phyloP scores from a whole-genome alignment of 352 stramenopile genomes.

The Pythium vanterpoolii region DNA sequence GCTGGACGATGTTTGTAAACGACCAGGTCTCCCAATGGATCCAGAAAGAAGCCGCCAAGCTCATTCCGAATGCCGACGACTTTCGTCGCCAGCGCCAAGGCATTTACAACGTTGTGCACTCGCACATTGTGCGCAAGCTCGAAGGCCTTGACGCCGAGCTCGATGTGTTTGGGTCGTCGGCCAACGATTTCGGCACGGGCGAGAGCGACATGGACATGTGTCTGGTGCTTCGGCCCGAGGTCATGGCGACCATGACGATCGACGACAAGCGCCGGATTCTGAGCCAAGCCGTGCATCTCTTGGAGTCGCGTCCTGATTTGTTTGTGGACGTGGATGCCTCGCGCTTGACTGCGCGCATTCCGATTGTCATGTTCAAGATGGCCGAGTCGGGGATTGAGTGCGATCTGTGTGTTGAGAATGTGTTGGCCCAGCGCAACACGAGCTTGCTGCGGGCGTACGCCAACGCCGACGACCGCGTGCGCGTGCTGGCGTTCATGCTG shows the following conservation, averaged over 20 bases:
- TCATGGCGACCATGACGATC: slow-evolving; percentile 21
- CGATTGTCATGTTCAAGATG: slow-evolving; percentile 97
- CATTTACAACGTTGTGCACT: slow-evolving; percentile 66
- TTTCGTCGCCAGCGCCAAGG: slow-evolving; percentile 59
- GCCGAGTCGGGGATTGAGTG: slow-evolving; percentile 62
- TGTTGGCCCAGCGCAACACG: slow-evolving; percentile 97
- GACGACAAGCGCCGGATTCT: slow-evolving; percentile 76
- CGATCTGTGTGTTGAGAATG: slow-evolving; percentile 93
- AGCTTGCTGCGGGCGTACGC: slow-evolving; percentile 92
- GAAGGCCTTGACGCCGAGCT: slow-evolving; percentile 38
- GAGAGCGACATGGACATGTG: slow-evolving; percentile 94
- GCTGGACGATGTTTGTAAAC: slow-evolving; percentile 44
- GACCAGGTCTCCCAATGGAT: slow-evolving; percentile 48
- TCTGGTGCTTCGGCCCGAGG: slow-evolving; percentile 47
- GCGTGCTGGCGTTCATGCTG: slow-evolving; percentile 72
- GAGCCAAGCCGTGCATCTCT: slow-evolving; percentile 44
- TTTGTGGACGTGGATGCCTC: slow-evolving; percentile 71
- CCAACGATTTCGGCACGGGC: slow-evolving; percentile 95
- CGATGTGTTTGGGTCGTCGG: slow-evolving; percentile 94
- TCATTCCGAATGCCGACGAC: slow-evolving; percentile 62
- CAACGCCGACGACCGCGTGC: slow-evolving; percentile 68
- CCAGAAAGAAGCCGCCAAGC: slow-evolving; percentile 33
- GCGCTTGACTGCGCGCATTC: slow-evolving; percentile 94
- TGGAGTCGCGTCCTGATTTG: slow-evolving; percentile 59
- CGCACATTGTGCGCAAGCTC: slow-evolving; percentile 58